A percentile compares a stretch with the other conserved stretches of the same genome.
phyloP scores from a whole-genome alignment of 139 green algal species.

The Tetradesmus lagerheimii region DNA sequence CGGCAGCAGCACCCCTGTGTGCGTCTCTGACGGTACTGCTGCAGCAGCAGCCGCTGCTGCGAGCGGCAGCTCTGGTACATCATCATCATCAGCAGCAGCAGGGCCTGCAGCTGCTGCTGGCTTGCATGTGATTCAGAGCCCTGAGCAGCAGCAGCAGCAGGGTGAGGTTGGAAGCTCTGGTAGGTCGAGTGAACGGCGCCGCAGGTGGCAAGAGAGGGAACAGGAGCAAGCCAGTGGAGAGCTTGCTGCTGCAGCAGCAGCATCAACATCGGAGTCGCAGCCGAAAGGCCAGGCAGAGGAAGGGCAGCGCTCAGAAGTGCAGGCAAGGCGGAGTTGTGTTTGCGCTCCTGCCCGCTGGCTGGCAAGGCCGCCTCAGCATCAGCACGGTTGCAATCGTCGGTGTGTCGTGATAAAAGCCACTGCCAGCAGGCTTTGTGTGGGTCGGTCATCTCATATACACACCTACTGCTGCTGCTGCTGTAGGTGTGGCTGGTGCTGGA shows the following conservation, averaged over 20 bases:
- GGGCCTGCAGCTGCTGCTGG: not conserved
- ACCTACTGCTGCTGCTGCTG: not conserved
- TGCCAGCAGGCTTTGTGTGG: too few relatives aligned
- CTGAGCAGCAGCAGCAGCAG: not conserved
- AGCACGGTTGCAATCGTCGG: too few relatives aligned
- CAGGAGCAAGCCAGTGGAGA: not conserved
- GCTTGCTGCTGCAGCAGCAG: not conserved
- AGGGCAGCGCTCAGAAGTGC: constrained; percentile 1
- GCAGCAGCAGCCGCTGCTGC: not conserved
- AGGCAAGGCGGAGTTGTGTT: too few relatives aligned
- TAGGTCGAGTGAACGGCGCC: not conserved
- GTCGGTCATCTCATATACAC: too few relatives aligned
- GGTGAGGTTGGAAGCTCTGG: not conserved
- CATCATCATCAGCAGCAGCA: not conserved
- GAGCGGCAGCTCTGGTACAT: not conserved
- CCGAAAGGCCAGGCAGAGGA: not conserved
- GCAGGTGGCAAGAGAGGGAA: not conserved
- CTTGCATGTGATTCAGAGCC: too few relatives aligned
- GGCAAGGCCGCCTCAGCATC: too few relatives aligned
- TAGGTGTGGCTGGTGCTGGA: constrained; percentile 40
- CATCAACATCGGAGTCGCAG: not conserved
- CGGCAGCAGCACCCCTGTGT: not conserved
- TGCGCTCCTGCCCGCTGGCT: too few relatives aligned
- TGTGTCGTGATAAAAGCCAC: too few relatives aligned
- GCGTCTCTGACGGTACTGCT: not conserved